A percentile compares a stretch with the other conserved stretches of the same genome.
phyloP scores from a whole-genome alignment of 1,284 basidiomycete species.

The Fomitiporia mediterranea region DNA sequence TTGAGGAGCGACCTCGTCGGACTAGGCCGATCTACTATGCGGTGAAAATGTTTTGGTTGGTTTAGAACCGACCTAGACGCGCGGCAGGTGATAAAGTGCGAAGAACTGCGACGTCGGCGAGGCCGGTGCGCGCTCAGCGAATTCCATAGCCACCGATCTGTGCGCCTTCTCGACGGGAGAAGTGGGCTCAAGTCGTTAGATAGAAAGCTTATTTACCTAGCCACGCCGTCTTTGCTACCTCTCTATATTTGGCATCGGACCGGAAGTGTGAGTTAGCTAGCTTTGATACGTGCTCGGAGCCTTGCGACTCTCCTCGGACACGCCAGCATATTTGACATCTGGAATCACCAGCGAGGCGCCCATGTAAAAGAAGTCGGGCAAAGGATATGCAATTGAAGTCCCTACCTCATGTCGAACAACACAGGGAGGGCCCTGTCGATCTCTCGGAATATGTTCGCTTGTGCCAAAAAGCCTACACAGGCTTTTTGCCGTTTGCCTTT shows the following conservation, averaged over 20 bases:
- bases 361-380: background rate
- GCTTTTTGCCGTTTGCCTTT: slow-evolving; percentile 2
- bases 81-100: background rate
- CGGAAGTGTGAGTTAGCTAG: background rate
- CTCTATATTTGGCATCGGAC: background rate
- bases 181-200: background rate
- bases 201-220: background rate
- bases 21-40: background rate
- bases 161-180: background rate
- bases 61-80: background rate
- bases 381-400: too few species aligned
- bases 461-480: background rate
- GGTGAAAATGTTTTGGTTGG: too few species aligned
- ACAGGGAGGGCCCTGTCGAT: background rate
- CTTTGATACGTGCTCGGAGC: background rate
- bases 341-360: background rate
- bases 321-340: background rate
- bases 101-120: background rate
- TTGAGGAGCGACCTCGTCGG: background rate
- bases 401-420: background rate
- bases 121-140: background rate
- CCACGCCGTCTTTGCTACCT: background rate
- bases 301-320: background rate
- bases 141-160: background rate
- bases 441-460: background rate